Conservation (phyloP, 1,284 basidiomycete genomes). For the Ustilago curta region DNA sequence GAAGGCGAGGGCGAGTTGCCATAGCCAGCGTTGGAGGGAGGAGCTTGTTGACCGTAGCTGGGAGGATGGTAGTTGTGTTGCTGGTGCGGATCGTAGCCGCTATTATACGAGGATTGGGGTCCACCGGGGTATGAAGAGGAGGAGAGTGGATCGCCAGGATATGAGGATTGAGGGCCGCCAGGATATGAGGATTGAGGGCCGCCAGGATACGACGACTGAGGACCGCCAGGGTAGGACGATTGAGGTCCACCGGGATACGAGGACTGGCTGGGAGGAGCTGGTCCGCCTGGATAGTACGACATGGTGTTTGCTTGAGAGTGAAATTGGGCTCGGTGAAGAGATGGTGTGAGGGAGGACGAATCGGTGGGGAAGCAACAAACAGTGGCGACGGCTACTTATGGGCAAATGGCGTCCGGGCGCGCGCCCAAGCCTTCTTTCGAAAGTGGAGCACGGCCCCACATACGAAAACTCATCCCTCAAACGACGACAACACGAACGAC, state of each 20-base stretch:
- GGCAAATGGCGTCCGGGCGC: too few species aligned
- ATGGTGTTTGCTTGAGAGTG: slow-evolving; percentile 3
- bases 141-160: slow-evolving; percentile 32
- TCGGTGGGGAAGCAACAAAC: not conserved
- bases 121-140: slow-evolving; percentile 27
- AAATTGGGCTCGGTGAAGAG: not conserved
- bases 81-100: slow-evolving; percentile 23
- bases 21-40: slow-evolving; percentile 12
- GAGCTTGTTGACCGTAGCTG: slow-evolving; percentile 11
- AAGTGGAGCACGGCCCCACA: not conserved
- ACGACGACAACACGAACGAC: not conserved
- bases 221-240: slow-evolving; percentile 35
- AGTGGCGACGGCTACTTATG: slow-evolving; percentile 7
- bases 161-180: slow-evolving; percentile 37
- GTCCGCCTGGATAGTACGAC: slow-evolving; percentile 31
- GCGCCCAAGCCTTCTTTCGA: not conserved
- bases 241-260: slow-evolving; percentile 22
- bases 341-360: slow-evolving; percentile 1
- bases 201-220: slow-evolving; percentile 26
- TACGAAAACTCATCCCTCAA: too few species aligned
- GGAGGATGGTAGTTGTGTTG: slow-evolving; percentile 19
- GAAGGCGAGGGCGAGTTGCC: slow-evolving; percentile 20
- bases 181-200: slow-evolving; percentile 34
- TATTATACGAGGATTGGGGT: slow-evolving; percentile 18
- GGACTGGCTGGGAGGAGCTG: slow-evolving; percentile 18